Evolutionary conservation across 2,329 filamentous ascomycete genomes (phyloP), one percentile per base, ranked within the genome.

Genomic region (Corniculantispora saksenae): DNA sequence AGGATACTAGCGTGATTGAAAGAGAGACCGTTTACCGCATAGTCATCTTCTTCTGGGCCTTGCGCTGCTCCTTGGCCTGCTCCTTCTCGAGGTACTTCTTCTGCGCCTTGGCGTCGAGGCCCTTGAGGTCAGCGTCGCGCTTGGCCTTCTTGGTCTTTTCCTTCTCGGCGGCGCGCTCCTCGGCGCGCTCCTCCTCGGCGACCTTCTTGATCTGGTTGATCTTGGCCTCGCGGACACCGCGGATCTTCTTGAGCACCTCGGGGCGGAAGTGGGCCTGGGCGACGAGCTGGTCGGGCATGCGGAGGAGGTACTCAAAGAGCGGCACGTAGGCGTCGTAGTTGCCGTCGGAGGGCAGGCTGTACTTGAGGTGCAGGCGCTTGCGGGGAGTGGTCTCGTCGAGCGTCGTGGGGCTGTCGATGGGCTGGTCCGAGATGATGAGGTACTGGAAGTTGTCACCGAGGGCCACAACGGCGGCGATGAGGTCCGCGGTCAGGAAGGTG

Each of bases 381-480:
- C 89, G 90, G 32, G 94, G 91, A 61, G 82, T 77, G 40, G 91
- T 91, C 75, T 98, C 66, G 67, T 97, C 89, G 72, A 98, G 84
- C 67, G 89, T 96, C 74, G 83, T 85, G 63, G 95, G 95, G 80
- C 92, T 93, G 71, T 97, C 93, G 61, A 89, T 81, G 43, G 94
- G 93, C 80, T 97, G 93, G 76, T 99, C 95, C 23, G 90, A 91
- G 60, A 98, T 83, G 72, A 99, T 91, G 67, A 99, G 79, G 72
- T 94, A 94, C 77, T 98, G 93, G 69, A 97, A 88, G 60, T 68
- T 58, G 67, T 94, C 90, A 35, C 94, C 94, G 6, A 92, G 92
- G 61, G 89, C 80, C 72, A 91, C 86, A 69, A 97, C 83, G 19
- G 92, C 93, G 73, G 91, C 87, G 77, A 93, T 86, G 45, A 99